phyloP scores from a whole-genome alignment of 139 green algal genomes.

The Chlorella vulgaris region DNA sequence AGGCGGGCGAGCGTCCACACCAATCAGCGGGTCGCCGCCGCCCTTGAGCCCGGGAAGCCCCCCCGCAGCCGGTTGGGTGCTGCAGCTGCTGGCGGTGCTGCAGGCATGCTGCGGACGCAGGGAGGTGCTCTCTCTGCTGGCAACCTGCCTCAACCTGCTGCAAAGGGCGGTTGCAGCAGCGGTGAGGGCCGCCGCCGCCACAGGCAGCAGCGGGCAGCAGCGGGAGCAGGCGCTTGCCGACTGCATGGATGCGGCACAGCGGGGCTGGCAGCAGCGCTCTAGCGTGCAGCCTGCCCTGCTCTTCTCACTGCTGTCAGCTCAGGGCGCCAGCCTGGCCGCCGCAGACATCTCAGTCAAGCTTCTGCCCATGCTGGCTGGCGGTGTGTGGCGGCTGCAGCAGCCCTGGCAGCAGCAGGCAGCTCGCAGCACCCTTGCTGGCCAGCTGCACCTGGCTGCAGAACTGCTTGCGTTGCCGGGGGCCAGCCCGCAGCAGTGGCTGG shows the following conservation, averaged over 20 bases:
- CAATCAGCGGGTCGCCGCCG: neutral
- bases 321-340: neutral
- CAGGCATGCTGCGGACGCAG: neutral
- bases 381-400: slow-evolving; percentile 30
- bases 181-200: neutral
- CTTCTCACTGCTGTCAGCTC: slow-evolving; percentile 12
- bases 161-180: slow-evolving; percentile 11
- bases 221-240: neutral
- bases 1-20: neutral
- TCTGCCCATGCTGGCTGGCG: slow-evolving; percentile 38
- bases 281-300: neutral
- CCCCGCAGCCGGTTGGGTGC: slow-evolving; percentile 1
- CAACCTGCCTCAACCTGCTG: slow-evolving; percentile 11
- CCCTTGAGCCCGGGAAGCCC: neutral
- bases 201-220: neutral
- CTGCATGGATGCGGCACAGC: neutral
- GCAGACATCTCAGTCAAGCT: slow-evolving; percentile 9
- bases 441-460: slow-evolving; percentile 7
- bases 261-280: slow-evolving; percentile 8
- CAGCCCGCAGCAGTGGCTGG: slow-evolving; percentile 2
- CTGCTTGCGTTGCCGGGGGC: slow-evolving; percentile 8
- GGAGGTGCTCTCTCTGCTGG: slow-evolving; percentile 14
- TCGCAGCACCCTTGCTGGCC: neutral
- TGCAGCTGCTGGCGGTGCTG: slow-evolving; percentile 18
- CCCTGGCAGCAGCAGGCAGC: slow-evolving; percentile 7